These are phyloP conservation scores for Serendipita sp. DNA, from an alignment of 768 basidiomycete genomes.

Conservation along the genomic window DNA sequence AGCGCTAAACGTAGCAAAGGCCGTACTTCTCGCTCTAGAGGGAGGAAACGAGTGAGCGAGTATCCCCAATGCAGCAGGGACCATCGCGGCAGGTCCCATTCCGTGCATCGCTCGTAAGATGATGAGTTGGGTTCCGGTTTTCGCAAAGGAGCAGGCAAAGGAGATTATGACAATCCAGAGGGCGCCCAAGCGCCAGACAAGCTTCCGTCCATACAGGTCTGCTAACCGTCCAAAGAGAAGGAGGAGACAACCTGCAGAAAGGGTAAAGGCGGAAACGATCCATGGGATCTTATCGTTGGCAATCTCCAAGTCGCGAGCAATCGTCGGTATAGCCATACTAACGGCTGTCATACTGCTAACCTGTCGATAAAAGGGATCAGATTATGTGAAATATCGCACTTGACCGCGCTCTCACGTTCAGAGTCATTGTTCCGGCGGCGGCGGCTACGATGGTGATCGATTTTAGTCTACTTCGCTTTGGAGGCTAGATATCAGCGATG, in stretches of 20 bases:
- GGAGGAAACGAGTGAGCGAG: conserved; percentile 63
- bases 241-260: conserved; percentile 37
- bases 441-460: conserved; percentile 9
- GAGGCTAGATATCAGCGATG: background rate
- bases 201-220: conserved; percentile 62
- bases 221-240: conserved; percentile 65
- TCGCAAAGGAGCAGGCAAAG: conserved; percentile 46
- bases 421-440: conserved; percentile 9
- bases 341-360: background rate
- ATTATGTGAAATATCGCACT: background rate
- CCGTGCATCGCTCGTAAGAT: conserved; percentile 67
- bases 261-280: background rate
- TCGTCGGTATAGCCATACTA: background rate
- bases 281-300: background rate
- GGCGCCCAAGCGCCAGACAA: conserved; percentile 45
- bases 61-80: conserved; percentile 62
- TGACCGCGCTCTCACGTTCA: conserved; percentile 8
- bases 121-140: conserved; percentile 43
- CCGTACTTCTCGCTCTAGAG: conserved; percentile 47
- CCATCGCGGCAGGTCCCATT: conserved; percentile 56
- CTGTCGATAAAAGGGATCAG: background rate
- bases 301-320: background rate
- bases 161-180: conserved; percentile 36
- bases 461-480: background rate
- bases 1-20: conserved; percentile 70